These are phyloP conservation scores for Oxytropis ochrocephala DNA, from an alignment of 306 rosid species.

Conservation along the genomic window DNA sequence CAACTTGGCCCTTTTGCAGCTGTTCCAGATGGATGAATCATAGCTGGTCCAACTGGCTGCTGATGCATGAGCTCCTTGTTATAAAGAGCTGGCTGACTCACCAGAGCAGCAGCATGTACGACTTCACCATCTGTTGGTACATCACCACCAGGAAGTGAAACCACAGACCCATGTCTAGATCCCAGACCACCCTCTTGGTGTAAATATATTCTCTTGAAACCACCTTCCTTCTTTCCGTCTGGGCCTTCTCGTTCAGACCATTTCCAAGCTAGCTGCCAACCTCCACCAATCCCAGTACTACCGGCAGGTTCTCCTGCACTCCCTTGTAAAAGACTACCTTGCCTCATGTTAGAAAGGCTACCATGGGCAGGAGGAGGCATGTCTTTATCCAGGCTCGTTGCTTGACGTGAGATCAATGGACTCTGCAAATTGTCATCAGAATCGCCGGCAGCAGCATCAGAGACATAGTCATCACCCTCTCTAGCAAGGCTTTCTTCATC, in stretches of 20 bases:
- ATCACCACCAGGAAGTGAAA: slow-evolving; percentile 71
- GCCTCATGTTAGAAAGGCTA: slow-evolving; percentile 58
- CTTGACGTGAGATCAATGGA: slow-evolving; percentile 83
- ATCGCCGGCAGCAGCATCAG: slow-evolving; percentile 58
- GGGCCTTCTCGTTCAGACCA: slow-evolving; percentile 77
- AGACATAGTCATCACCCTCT: slow-evolving; percentile 73
- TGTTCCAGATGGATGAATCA: slow-evolving; percentile 67
- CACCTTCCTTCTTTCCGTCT: slow-evolving; percentile 79
- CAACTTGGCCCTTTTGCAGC: slow-evolving; percentile 58
- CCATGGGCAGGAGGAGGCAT: slow-evolving; percentile 54
- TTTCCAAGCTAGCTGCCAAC: slow-evolving; percentile 98
- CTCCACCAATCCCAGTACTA: slow-evolving; percentile 87
- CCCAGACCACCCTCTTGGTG: slow-evolving; percentile 77
- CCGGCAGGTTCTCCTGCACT: slow-evolving; percentile 57
- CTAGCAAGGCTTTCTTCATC: slow-evolving; percentile 85
- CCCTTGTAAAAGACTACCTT: slow-evolving; percentile 52
- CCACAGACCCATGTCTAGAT: slow-evolving; percentile 70
- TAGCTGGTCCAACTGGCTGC: slow-evolving; percentile 73
- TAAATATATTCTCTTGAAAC: slow-evolving; percentile 81
- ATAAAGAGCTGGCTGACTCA: slow-evolving; percentile 72
- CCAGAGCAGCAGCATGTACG: slow-evolving; percentile 70
- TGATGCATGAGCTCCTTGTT: slow-evolving; percentile 55
- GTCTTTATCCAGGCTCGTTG: slow-evolving; percentile 79
- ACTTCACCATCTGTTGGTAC: slow-evolving; percentile 43
- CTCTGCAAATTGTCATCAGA: slow-evolving; percentile 77